Percentiles rank a stretch among this genome's conserved stretches.
Evolutionary conservation across 208 protist species (phyloP).

Genomic region (Leishmania major): DNA sequence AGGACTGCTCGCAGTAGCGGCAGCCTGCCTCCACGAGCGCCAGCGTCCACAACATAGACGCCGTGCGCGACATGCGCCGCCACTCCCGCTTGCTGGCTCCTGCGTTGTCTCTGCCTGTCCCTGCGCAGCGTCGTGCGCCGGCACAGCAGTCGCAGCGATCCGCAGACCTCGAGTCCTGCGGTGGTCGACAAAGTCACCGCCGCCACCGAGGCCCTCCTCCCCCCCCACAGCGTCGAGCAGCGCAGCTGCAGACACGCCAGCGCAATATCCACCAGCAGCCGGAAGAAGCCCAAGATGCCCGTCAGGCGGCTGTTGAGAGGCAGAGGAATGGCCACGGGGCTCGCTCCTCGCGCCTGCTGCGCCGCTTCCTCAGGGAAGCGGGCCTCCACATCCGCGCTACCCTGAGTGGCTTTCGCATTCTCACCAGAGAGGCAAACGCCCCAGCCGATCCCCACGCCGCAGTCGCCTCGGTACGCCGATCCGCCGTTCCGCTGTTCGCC

Average conservation of each 20-base stretch:
- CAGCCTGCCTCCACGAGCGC: conserved; percentile 19
- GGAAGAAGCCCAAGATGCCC: too few species aligned
- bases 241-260: conserved; percentile 25
- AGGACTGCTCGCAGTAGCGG: conserved; percentile 18
- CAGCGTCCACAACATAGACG: conserved; percentile 12
- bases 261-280: conserved; percentile 13
- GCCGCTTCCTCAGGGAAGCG: too few species aligned
- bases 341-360: too few species aligned
- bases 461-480: background rate
- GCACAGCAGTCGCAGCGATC: background rate
- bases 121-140: too few species aligned
- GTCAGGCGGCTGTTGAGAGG: background rate
- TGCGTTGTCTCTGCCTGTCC: background rate
- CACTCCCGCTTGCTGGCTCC: background rate
- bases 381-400: too few species aligned
- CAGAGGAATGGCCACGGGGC: conserved; percentile 1
- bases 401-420: background rate
- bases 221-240: conserved; percentile 13
- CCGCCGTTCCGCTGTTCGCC: background rate
- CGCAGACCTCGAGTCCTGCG: background rate
- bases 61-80: background rate
- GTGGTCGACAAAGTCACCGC: background rate
- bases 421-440: background rate
- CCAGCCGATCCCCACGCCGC: background rate
- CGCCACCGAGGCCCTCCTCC: conserved; percentile 10